Evolutionary conservation across 805 yeast species (phyloP), one percentile per base, ranked within the genome.

Genomic region (Kluyveromyces lactis): DNA sequence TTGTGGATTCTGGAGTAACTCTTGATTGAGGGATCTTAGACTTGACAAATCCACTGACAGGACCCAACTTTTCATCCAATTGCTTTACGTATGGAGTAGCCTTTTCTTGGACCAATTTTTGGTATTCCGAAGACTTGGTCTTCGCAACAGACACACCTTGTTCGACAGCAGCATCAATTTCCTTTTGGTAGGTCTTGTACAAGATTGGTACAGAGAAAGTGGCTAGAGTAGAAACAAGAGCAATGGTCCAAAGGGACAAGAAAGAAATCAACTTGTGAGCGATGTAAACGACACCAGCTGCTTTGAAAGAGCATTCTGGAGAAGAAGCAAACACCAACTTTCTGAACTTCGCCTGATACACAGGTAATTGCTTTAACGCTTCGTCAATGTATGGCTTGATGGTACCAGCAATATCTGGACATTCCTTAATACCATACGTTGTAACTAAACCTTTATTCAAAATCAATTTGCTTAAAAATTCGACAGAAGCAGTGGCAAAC

Each of bases 401-500:
- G 24, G 51, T 35, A 26, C 58, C 63, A 18, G 53, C 63, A 17
- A 51, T 46, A 39, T 60, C 53, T 37, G 63, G 63, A 43, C 64
- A 60, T 12, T 55, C 54, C 38, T 51, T 51, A 13, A 92, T 86
- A 60, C 73, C 79, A 70, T 82, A 78, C 52, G 79, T 75, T 45
- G 87, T 73, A 44, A 90, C 80, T 46, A 89, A 71, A 15, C 97
- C 96, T 38, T 63, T 63, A 40, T 95, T 95, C 36, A 84, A 72
- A 49, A 81, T 63, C 31, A 77, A 52, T 56, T 81, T 81, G 45
- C 95, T 82, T 42, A 71, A 69, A 56, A 79, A 83, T 68, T 89
- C 97, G 41, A 80, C 83, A 41, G 74, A 69, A 38, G 87, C 92
- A 36, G 90, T 72, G 21, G 73, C 48, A 39, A 72, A 66, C 46